Evolutionary conservation across 106 monocot species (phyloP), one percentile per base, ranked within the genome.

Genomic region (Cymbidium sinense): DNA sequence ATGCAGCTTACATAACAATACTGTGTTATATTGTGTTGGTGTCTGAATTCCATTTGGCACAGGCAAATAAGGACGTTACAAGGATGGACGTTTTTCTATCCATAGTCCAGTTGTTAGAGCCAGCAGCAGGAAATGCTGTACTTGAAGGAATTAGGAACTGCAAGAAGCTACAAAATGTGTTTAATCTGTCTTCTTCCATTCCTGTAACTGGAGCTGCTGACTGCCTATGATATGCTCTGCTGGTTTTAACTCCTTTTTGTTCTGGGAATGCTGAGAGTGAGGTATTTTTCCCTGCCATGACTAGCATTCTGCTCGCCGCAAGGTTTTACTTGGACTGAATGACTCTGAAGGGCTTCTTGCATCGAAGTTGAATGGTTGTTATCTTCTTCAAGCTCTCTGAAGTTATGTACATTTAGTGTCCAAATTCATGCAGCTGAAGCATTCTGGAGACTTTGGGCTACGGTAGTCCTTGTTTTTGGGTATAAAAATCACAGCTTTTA

Each of bases 71-170:
- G 73, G 91, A 96, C 75, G 91, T 96, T 50, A 96, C 96, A 1
- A 87, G 96, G 75, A 93, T 96, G 91, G 91, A 96, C 50, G 91
- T 96, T 77, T 96, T 96, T 77, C 81, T 96, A n/a, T 86, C 93
- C 0, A 84, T 96, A 9, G 75, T 93, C 30, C 85, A 77, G 23
- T 73, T 96, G 76, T 78, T 96, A 64, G 89, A 96, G 70, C 93
- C 95, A 8, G 82, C 77, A 7, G 50, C 80, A 1, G 77, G 72
- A 75, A 73, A 79, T 10, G 43, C 44, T 64, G 31, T 78, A 29
- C 70, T 70, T 0, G 70, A 70, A 70, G 70, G 70, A 15, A 70
- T 70, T 20, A 15, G 10, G 0, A 35, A 70, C 35, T 70, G 65
- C 13, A 65, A 65, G 65, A 65, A 65, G 34, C 64, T 3, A 55